Base-by-base conservation (phyloP, 164 flowering plant genomes). In the Akebia trifoliata region DNA sequence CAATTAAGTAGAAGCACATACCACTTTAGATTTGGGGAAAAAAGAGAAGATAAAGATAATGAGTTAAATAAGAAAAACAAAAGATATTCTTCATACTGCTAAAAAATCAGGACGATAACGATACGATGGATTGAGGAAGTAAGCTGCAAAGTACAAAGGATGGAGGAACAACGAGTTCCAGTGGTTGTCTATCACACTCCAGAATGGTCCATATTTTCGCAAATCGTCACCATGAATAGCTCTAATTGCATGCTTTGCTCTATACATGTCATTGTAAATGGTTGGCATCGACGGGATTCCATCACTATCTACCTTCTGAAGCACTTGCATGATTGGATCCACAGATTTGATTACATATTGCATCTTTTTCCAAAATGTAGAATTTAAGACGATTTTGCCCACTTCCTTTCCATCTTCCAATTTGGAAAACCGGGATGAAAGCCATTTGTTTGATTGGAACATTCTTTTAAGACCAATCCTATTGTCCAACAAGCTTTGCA, bases 281-380 rank as follows among this genome's bases (percentile, higher is more conserved):
- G 61, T 81, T 56, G 89, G 74, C 80, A 84, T 76, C 3, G 80
- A 74, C n/a, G 68, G 68, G 55, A 69, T 70, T 50, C 65, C 82
- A 56, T 57, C 81, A 61, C 73, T 64, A 30, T 76, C 75, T 47
- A 80, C 68, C 68, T 72, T 83, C 29, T 71, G 80, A 61, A 84
- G 83, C 51, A 86, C 78, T 70, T 73, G 82, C 55, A 79, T 30
- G 49, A 89, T 59, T 11, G 97, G 94, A 26, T 75, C 89, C 49
- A 82, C 73, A 35, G 86, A 82, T 62, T 69, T 84, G 48, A 59
- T 69, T 6, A 80, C 74, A 60, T 70, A 78, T 35, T 76, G 87
- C 78, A 84, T 50, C 75, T 86, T 89, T 77, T 80, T 86, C 97
- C 94, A 89, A 68, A 89, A 86, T 28, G 84, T 63, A 35, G 71